These are phyloP conservation scores for Umbelopsis isabellina DNA, from an alignment of 192 early-diverging fungal genomes.

Conservation along the genomic window DNA sequence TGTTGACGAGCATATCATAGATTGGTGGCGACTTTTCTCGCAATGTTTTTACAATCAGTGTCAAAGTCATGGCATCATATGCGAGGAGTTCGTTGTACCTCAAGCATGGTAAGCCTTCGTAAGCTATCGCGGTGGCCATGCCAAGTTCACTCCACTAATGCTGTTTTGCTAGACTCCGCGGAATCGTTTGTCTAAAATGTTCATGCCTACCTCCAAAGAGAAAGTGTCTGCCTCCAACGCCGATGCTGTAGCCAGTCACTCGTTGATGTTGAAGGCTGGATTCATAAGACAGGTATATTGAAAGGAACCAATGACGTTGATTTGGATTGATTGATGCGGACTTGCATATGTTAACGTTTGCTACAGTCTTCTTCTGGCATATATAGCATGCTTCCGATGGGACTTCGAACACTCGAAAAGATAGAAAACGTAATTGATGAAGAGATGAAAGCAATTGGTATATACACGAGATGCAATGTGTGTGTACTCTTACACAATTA, in stretches of 20 bases:
- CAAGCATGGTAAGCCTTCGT: neutral
- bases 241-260: slow-evolving; percentile 47
- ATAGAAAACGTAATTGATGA: slow-evolving; percentile 80
- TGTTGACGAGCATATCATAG: neutral
- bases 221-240: slow-evolving; percentile 11
- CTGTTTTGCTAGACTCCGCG: slow-evolving; percentile 11
- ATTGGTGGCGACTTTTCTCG: neutral
- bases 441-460: slow-evolving; percentile 77
- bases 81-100: neutral
- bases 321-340: no score
- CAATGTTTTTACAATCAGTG: neutral
- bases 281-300: slow-evolving; percentile 71
- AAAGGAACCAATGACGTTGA: no score
- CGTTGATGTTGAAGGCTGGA: slow-evolving; percentile 66
- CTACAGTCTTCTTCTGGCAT: slow-evolving; percentile 81
- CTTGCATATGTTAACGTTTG: neutral
- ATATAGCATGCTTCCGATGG: slow-evolving; percentile 83
- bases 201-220: slow-evolving; percentile 44
- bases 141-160: no score
- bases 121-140: no score
- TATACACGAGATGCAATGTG: neutral
- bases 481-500: neutral
- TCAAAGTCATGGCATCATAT: neutral
- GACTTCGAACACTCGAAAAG: slow-evolving; percentile 73
- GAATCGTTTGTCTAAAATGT: slow-evolving; percentile 37